Conservation (phyloP, 2,329 filamentous ascomycete species). For the Aureobasidium vineae region DNA sequence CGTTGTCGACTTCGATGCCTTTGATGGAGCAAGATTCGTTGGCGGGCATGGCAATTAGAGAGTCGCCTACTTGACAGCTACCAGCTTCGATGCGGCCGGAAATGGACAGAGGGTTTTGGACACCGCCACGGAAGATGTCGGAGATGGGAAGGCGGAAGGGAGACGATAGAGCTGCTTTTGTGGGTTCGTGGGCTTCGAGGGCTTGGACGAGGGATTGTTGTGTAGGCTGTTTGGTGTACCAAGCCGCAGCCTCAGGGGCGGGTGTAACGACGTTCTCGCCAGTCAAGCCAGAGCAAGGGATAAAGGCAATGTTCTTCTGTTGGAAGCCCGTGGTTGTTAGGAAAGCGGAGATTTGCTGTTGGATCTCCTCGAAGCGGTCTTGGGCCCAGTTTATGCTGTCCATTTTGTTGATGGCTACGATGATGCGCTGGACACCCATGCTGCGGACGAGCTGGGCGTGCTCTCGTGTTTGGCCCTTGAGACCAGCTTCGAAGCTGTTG, state of each 20-base stretch:
- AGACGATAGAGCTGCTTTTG: conserved; percentile 63
- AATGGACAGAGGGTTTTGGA: conserved; percentile 78
- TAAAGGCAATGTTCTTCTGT: conserved; percentile 74
- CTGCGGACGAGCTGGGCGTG: conserved; percentile 87
- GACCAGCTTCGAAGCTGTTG: conserved; percentile 88
- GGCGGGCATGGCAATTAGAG: conserved; percentile 74
- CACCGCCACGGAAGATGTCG: conserved; percentile 78
- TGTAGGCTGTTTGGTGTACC: conserved; percentile 65
- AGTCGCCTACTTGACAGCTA: conserved; percentile 79
- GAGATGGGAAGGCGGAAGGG: conserved; percentile 83
- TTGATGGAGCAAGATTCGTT: conserved; percentile 79
- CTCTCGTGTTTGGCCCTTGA: conserved; percentile 92
- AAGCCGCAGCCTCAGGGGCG: conserved; percentile 55
- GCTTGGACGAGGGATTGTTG: conserved; percentile 72
- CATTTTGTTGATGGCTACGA: conserved; percentile 94
- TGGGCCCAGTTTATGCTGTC: conserved; percentile 82
- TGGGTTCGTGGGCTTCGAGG: conserved; percentile 77
- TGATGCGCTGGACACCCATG: conserved; percentile 81
- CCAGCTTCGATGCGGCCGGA: conserved; percentile 84
- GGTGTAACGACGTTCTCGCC: conserved; percentile 77
- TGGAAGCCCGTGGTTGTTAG: conserved; percentile 79
- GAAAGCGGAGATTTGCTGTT: conserved; percentile 78
- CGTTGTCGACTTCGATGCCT: conserved; percentile 71
- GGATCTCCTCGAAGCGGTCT: conserved; percentile 80
- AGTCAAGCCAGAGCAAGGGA: conserved; percentile 84